Evolutionary conservation across 2,329 filamentous ascomycete genomes (phyloP), one percentile per base, ranked within the genome.

Genomic region (Aspergillus tubingensis): DNA sequence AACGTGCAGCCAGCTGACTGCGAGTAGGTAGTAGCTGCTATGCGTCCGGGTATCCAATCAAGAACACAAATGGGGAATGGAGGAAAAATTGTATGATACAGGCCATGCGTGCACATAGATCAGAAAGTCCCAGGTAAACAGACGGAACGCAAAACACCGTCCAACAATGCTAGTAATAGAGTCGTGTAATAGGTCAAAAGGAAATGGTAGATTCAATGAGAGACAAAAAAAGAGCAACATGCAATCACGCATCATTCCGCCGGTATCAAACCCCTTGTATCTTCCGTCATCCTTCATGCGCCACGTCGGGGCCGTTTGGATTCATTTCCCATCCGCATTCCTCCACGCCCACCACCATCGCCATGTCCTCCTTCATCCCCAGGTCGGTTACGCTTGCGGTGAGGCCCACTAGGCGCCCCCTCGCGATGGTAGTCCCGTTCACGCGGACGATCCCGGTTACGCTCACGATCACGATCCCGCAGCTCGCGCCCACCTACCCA

Each of bases 291-390:
- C n/a, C 27, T 43, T 74, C 64, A 77, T 25, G 66, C 67, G 52
- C 77, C 77, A 54, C 77, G 73, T 59, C 77, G 75, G 49, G 74
- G 70, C 47, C 77, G 74, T 64, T 80, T 80, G 62, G 67, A 78
- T 13, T 80, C 77, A 57, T 71, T 71, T 13, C 75, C 73, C 64
- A 72, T 73, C n/a, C 77, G 68, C 58, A 69, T 72, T n/a, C 76
- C 77, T 41, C 74, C 71, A 36, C 77, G 70, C 15, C 64, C 68
- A 38, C 67, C 67, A 39, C 68, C 59, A 15, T 72, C 70, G 30
- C 65, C 68, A 43, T 67, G 69, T 53, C 66, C 69, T 38, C 65
- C 65, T 47, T 73, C 72, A 4, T 76, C 73, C 17, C 75, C 76
- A 17, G 71, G 69, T 44, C 74, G 73, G 56, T 74, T 72, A 55